Evolutionary conservation across 2,329 filamentous ascomycete genomes (phyloP).

Genomic region (Fonsecaea multimorphosa): DNA sequence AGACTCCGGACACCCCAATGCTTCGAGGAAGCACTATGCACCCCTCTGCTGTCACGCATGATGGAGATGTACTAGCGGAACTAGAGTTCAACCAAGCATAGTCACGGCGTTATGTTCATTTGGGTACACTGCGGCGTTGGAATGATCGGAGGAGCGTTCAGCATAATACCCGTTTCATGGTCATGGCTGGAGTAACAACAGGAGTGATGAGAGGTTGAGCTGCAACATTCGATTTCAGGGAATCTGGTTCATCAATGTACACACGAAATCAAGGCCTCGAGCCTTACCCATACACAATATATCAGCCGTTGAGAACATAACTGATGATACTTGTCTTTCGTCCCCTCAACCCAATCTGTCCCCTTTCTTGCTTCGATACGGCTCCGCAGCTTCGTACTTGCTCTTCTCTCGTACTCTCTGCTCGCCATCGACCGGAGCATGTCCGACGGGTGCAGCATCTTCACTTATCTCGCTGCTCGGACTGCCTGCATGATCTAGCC

Average conservation of each 20-base stretch:
- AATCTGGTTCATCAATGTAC: conserved; percentile 22
- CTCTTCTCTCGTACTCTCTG: conserved; percentile 76
- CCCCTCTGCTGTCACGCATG: conserved; percentile 38
- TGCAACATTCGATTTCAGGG: background rate
- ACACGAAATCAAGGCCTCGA: conserved; percentile 18
- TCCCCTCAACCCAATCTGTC: conserved; percentile 73
- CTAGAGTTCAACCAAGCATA: conserved; percentile 12
- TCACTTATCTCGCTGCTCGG: conserved; percentile 74
- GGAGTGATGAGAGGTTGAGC: conserved; percentile 2
- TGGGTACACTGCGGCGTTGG: conserved; percentile 7
- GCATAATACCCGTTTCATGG: conserved; percentile 22
- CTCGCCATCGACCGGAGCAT: conserved; percentile 74
- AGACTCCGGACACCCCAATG: conserved; percentile 47
- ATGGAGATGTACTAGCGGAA: conserved; percentile 14
- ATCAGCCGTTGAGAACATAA: conserved; percentile 4
- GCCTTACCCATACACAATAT: conserved; percentile 6
- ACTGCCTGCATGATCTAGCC: conserved; percentile 62
- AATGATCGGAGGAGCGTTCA: conserved; percentile 3
- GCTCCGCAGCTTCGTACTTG: conserved; percentile 82
- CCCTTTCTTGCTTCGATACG: conserved; percentile 79
- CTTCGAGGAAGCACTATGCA: conserved; percentile 45
- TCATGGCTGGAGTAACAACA: conserved; percentile 16
- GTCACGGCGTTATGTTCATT: conserved; percentile 19
- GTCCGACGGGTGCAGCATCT: conserved; percentile 85
- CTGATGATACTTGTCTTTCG: background rate